Evolutionary conservation across 2,329 filamentous ascomycete species (phyloP).

Genomic region (Fusarium tupiense): DNA sequence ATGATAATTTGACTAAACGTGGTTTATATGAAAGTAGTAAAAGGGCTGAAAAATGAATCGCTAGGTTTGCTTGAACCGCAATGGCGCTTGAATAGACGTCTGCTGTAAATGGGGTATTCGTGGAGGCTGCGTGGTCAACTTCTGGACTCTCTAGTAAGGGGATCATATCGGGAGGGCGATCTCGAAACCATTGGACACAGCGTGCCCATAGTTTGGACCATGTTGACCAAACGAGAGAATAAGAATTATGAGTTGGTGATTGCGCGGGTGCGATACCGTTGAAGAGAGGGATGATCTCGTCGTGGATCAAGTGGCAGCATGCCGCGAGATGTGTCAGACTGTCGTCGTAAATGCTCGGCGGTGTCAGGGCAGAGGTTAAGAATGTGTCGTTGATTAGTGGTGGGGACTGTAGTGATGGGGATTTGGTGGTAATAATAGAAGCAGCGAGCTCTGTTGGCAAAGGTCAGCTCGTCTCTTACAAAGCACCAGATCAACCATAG

Average conservation of each 20-base stretch:
- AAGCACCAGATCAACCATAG: fast-evolving
- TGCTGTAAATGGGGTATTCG: conserved; percentile 7
- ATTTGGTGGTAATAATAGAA: background rate
- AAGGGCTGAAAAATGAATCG: conserved; percentile 6
- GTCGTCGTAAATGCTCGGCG: background rate
- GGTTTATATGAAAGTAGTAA: conserved; percentile 8
- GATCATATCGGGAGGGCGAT: conserved; percentile 12
- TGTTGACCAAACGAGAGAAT: conserved; percentile 5
- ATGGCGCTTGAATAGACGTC: conserved; percentile 16
- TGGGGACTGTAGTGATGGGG: background rate
- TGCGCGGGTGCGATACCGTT: background rate
- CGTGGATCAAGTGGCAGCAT: conserved; percentile 2
- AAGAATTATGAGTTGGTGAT: conserved; percentile 10
- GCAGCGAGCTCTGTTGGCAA: conserved; percentile 1
- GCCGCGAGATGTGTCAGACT: background rate
- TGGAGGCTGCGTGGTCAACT: background rate
- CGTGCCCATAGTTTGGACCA: conserved; percentile 14
- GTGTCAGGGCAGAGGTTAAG: background rate
- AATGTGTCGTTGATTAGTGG: background rate
- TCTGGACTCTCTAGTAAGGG: conserved; percentile 1
- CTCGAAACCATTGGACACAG: conserved; percentile 16
- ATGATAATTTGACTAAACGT: conserved; percentile 2
- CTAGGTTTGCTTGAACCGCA: conserved; percentile 5
- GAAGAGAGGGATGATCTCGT: conserved; percentile 5
- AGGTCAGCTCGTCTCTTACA: background rate